A percentile compares a stretch with the other conserved stretches of the same genome.
Evolutionary conservation across 2,329 filamentous ascomycete genomes (phyloP).

Genomic region (Tolypocladium nubicola): DNA sequence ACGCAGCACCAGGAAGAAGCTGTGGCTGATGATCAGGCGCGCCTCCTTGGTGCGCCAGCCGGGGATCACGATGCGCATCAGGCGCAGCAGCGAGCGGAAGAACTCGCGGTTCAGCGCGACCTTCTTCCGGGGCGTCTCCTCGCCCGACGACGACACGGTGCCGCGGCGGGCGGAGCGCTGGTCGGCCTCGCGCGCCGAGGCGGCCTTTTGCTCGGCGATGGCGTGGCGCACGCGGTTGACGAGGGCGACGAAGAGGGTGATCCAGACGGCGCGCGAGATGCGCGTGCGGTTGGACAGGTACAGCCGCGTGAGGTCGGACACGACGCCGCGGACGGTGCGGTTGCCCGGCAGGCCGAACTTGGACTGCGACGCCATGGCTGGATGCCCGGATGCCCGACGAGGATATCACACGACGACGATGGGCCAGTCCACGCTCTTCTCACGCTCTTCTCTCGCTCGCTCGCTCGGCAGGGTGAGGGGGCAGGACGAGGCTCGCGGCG

Average conservation of each 20-base stretch:
- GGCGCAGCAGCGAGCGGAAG: conserved; percentile 60
- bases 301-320: conserved; percentile 56
- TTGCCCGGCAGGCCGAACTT: conserved; percentile 54
- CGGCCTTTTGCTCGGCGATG: conserved; percentile 85
- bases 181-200: conserved; percentile 57
- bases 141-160: conserved; percentile 28
- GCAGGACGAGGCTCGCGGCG: not conserved
- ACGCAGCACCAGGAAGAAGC: conserved; percentile 79
- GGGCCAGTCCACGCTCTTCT: not conserved
- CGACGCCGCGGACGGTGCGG: conserved; percentile 52
- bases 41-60: conserved; percentile 85
- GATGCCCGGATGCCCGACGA: not conserved
- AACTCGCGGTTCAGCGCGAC: conserved; percentile 87
- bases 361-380: conserved; percentile 62
- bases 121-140: conserved; percentile 52
- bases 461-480: not conserved
- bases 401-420: not conserved
- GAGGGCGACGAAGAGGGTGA: conserved; percentile 70
- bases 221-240: conserved; percentile 84
- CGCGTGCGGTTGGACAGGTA: conserved; percentile 73
- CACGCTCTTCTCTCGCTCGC: not conserved
- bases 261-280: conserved; percentile 75
- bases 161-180: conserved; percentile 35
- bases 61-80: conserved; percentile 82
- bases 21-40: conserved; percentile 78